Evolutionary conservation across 306 rosid species (phyloP), one percentile per base, ranked within the genome.

Genomic region (Alnus rubra): DNA sequence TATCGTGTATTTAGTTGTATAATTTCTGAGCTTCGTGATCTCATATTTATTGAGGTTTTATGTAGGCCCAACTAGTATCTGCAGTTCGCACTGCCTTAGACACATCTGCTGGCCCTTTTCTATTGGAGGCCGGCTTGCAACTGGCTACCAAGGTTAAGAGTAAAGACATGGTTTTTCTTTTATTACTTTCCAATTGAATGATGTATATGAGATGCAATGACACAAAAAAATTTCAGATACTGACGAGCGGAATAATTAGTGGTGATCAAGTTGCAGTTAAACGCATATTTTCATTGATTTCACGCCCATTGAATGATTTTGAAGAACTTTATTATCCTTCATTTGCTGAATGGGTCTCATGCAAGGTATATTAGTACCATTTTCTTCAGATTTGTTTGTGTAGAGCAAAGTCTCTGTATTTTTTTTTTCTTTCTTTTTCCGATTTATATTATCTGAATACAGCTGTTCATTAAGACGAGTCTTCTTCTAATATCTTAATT

Each of bases 321-420:
- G 88, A 90, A 86, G 93, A 91, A 81, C 93, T 95, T 75, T 95
- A 91, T 82, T 95, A 91, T 95, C 98, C 98, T 84, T 95, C 98
- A 37, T 95, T 92, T 90, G 96, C 98, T 16, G 98, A 95, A 80
- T 95, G 98, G 98, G 98, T 92, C 81, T 88, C 98, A 23, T 92
- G 97, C 90, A 95, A 92, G 96, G 98, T 88, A 80, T 45, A 80
- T 65, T 45, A 39, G 54, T 74, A 58, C 65, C 62, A 70, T 71
- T 76, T 70, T 55, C 33, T 78, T 64, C 74, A 63, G 50, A 23
- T 56, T 55, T 15, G 15, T 73, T 76, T n/a, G 48, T 45, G 37
- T 56, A 48, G 59, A 19, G 8, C 6, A 30, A 42, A 31, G 19
- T 6, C 7, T 44, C 37, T 13, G 47, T 49, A 9, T 39, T 31